Evolutionary conservation across 2,329 filamentous ascomycete species (phyloP), one percentile per base, ranked within the genome.

Genomic region (Stromatinia cepivora): DNA sequence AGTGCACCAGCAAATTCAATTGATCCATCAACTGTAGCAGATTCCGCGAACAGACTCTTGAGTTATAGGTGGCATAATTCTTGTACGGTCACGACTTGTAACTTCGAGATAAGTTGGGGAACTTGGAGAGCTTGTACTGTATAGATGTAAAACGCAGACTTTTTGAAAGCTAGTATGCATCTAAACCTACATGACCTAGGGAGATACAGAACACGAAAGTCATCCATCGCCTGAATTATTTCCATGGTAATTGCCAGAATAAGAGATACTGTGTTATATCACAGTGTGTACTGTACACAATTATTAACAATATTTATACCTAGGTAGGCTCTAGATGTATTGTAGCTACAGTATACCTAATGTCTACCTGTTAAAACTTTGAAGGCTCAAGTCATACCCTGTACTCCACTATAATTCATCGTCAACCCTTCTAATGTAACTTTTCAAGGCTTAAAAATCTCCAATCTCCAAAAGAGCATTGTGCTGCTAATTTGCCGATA

Each of bases 1-100:
- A 68, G 34, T 64, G 66, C 66, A 68, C 58, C 57, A 46, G 45
- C 52, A 58, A 42, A 48, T 66, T 50, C 71, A 66, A 46, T 73
- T 64, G 70, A 66, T 71, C 66, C 64, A 31, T 53, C 65, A 73
- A 64, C 22, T 71, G 70, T 70, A 70, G 62, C 70, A 72, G 22
- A 65, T 67, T 67, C 48, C 11, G 72, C 69, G 71, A 73, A 71
- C 70, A 69, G 69, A 72, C 68, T 42, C 58, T 66, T 54, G 57
- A 56, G 34, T 34, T 31, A 56, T 31, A 42, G 31, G 17, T 67
- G 45, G 25, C 46, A 67, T 53, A 39, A 61, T 52, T 67, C 25
- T 42, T 25, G 48, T 20, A 62, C n/a, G 34, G 34, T 53, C 66
- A 67, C 15, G 25, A 52, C n/a, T 7, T 7, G n/a, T 52, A 28